These are phyloP conservation scores for Hyphopichia buzzinii DNA, from an alignment of 1,139 yeast genomes.

Conservation along the genomic window DNA sequence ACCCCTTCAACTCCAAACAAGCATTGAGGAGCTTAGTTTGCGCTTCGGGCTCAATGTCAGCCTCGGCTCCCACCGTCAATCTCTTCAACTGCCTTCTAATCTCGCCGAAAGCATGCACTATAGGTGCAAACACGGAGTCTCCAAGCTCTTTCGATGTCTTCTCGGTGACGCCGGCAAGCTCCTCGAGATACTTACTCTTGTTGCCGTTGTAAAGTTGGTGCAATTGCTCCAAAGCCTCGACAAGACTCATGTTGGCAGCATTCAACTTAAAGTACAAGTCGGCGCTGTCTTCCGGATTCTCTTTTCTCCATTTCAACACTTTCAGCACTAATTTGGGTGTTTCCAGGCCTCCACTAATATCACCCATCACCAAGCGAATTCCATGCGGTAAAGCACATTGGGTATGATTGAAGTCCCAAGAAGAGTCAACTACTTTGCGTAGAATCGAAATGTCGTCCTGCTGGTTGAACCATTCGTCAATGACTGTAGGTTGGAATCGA, in stretches of 20 bases:
- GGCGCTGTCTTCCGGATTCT: slow-evolving; percentile 49
- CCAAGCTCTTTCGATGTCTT: slow-evolving; percentile 37
- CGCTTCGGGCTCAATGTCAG: slow-evolving; percentile 80
- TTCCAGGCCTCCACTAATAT: slow-evolving; percentile 87
- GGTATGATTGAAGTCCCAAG: slow-evolving; percentile 59
- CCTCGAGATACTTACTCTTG: slow-evolving; percentile 12
- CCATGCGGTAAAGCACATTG: slow-evolving; percentile 66
- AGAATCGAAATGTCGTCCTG: slow-evolving; percentile 17
- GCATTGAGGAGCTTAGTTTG: slow-evolving; percentile 74
- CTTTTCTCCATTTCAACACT: slow-evolving; percentile 68
- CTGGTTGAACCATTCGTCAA: slow-evolving; percentile 35
- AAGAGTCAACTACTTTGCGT: slow-evolving; percentile 37
- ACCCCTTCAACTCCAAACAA: slow-evolving; percentile 62
- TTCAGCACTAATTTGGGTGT: slow-evolving; percentile 85
- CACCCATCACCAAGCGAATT: slow-evolving; percentile 82
- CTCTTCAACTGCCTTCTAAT: slow-evolving; percentile 57
- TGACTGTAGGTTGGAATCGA: slow-evolving; percentile 61
- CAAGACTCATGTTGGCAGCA: slow-evolving; percentile 55
- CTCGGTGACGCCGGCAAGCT: slow-evolving; percentile 3
- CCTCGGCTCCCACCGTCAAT: slow-evolving; percentile 67
- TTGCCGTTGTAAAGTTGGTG: slow-evolving; percentile 24
- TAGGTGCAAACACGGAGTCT: slow-evolving; percentile 11
- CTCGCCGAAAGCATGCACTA: slow-evolving; percentile 36
- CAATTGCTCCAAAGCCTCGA: slow-evolving; percentile 45
- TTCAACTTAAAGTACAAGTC: slow-evolving; percentile 57